Percentiles rank a stretch among this genome's conserved stretches.
These are phyloP conservation scores for Sugiyamaella neomexicana DNA, from an alignment of 1,139 yeast genomes.

Conservation along the genomic window DNA sequence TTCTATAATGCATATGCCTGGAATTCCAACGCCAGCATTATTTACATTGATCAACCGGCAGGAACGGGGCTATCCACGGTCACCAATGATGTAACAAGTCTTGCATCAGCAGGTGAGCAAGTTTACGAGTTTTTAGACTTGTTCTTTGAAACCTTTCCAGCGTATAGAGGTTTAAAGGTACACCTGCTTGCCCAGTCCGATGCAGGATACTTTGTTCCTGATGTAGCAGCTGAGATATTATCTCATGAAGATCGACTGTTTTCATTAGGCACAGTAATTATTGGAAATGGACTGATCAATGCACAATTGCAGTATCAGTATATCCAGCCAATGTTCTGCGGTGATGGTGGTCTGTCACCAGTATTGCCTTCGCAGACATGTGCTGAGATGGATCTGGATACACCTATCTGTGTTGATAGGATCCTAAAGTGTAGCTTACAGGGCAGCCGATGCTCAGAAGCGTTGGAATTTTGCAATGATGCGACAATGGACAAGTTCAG, in stretches of 20 bases:
- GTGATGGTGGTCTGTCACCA: conserved; percentile 84
- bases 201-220: conserved; percentile 97
- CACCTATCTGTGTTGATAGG: conserved; percentile 77
- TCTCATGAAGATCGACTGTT: conserved; percentile 75
- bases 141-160: conserved; percentile 89
- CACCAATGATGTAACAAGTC: conserved; percentile 21
- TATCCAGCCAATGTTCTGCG: conserved; percentile 98
- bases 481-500: conserved; percentile 83
- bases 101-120: conserved; percentile 84
- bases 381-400: conserved; percentile 64
- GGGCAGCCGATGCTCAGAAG: conserved; percentile 40
- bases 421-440: conserved; percentile 76
- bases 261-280: conserved; percentile 80
- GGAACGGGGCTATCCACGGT: conserved; percentile 74
- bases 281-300: conserved; percentile 96
- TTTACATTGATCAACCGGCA: conserved; percentile 71
- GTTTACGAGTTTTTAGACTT: conserved; percentile 88
- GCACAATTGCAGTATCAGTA: conserved; percentile 85
- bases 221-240: conserved; percentile 83
- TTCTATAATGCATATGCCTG: conserved; percentile 62
- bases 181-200: conserved; percentile 99
- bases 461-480: conserved; percentile 89
- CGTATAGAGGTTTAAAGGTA: conserved; percentile 69
- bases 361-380: conserved; percentile 79
- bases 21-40: conserved; percentile 67